phyloP scores from a whole-genome alignment of 208 protist genomes.

The Leishmania tarentolae region DNA sequence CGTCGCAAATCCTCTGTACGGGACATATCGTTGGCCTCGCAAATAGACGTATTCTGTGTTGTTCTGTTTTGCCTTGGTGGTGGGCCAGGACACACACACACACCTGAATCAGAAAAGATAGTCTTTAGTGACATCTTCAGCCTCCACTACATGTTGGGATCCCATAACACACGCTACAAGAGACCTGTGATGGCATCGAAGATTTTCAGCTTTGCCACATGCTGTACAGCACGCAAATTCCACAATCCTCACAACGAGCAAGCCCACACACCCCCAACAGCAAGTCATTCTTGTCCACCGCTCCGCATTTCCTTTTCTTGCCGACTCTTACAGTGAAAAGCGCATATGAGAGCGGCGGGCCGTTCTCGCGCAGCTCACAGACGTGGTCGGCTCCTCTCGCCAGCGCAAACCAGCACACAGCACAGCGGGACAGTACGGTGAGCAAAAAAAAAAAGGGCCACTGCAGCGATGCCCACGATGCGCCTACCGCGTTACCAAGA shows the following conservation, averaged over 20 bases:
- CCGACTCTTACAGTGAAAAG: slow-evolving; percentile 36
- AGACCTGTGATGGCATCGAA: neutral
- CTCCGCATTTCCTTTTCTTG: slow-evolving; percentile 17
- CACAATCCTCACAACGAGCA: neutral
- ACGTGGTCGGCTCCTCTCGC: slow-evolving; percentile 33
- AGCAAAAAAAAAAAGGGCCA: no score
- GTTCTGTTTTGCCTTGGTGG: neutral
- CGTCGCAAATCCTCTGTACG: neutral
- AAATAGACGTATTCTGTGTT: neutral
- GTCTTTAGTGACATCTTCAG: neutral
- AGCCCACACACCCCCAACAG: neutral
- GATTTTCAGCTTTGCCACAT: neutral
- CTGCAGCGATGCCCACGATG: neutral
- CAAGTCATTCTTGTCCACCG: neutral
- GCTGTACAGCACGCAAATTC: neutral
- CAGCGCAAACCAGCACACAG: neutral
- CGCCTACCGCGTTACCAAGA: neutral
- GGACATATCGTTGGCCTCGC: no score
- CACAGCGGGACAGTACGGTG: neutral
- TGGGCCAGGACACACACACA: neutral
- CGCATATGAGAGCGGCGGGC: neutral
- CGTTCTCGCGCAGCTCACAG: slow-evolving; percentile 24
- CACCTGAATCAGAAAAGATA: neutral
- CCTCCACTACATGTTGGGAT: neutral
- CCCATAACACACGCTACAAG: neutral